Evolutionary conservation across 1,284 basidiomycete genomes (phyloP).

Genomic region (Ustilago cynodontis): DNA sequence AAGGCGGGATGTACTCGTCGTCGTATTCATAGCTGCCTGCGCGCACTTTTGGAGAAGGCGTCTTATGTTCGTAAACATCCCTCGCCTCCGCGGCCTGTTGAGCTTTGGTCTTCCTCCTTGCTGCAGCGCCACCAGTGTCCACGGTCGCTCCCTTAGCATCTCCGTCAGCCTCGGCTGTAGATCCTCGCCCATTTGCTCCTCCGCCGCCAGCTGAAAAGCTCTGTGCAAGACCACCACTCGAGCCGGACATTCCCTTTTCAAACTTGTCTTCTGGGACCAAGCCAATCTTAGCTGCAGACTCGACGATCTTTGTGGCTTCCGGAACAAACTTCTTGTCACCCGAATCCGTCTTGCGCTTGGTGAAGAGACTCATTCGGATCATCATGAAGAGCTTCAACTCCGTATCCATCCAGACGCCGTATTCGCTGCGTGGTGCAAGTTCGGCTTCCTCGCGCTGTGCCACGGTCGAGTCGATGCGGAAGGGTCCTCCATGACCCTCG

Average conservation of each 20-base stretch:
- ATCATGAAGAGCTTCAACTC: background rate
- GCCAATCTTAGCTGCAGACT: background rate
- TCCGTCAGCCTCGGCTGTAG: constrained; percentile 1
- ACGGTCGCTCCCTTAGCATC: background rate
- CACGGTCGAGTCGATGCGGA: background rate
- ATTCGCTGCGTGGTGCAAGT: constrained; percentile 8
- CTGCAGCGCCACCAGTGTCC: background rate
- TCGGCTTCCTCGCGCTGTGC: background rate
- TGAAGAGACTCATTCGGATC: background rate
- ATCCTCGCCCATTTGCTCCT: background rate
- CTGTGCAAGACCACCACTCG: background rate
- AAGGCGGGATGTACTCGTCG: background rate
- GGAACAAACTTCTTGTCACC: constrained; percentile 1
- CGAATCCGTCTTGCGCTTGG: background rate
- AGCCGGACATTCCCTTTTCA: background rate
- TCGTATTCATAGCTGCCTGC: background rate
- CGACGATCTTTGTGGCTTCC: background rate
- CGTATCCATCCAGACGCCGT: background rate
- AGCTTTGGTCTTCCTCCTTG: constrained; percentile 3
- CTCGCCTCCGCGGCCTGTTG: background rate
- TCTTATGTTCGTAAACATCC: background rate
- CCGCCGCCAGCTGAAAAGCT: background rate
- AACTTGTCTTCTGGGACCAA: background rate
- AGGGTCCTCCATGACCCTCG: background rate
- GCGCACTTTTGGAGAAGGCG: constrained; percentile 2